These are phyloP conservation scores for Protostelium mycophagum DNA, from an alignment of 78 protist genomes.

Conservation along the genomic window DNA sequence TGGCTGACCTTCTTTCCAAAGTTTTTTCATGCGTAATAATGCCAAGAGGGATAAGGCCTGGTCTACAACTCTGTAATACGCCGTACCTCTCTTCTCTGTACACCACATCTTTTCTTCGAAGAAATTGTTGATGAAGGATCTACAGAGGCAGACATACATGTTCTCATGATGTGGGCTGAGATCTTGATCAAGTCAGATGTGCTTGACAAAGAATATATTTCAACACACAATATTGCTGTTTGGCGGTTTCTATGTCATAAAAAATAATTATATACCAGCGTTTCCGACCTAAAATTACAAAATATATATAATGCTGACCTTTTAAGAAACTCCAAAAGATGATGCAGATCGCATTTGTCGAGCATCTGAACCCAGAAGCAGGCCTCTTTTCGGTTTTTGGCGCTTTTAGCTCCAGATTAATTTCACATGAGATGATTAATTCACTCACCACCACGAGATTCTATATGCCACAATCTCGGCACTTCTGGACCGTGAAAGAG, in stretches of 20 bases:
- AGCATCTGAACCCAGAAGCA: not conserved
- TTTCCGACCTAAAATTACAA: too few relatives aligned
- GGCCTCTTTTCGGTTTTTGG: not conserved
- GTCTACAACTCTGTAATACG: not conserved
- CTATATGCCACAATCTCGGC: not conserved
- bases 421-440: not conserved
- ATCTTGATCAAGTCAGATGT: not conserved
- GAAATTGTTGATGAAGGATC: not conserved
- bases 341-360: not conserved
- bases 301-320: too few relatives aligned
- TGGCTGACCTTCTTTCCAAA: not conserved
- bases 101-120: not conserved
- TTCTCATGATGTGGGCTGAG: not conserved
- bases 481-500: not conserved
- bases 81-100: not conserved
- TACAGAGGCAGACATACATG: not conserved
- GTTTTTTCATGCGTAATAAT: not conserved
- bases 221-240: too few relatives aligned
- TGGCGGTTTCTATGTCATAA: too few relatives aligned
- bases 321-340: not conserved
- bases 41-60: not conserved
- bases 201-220: not conserved
- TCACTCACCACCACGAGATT: not conserved
- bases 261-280: too few relatives aligned
- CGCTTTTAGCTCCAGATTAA: not conserved